Evolutionary conservation across 139 green algal genomes (phyloP).

Genomic region (Chlamydomonas incerta): DNA sequence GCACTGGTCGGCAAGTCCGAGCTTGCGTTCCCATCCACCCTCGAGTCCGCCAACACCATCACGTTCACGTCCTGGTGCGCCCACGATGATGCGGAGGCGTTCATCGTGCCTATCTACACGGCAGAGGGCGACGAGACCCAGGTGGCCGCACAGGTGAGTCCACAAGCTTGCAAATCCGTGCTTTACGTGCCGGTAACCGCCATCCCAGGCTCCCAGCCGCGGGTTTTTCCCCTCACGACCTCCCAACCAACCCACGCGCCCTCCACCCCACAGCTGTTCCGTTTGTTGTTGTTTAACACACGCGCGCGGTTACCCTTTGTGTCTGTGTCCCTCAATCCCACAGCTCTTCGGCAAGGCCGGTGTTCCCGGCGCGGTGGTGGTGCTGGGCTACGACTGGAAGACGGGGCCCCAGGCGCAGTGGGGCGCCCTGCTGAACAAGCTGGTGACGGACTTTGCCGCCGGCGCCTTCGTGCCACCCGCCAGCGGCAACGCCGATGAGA

Average conservation of each 20-base stretch:
- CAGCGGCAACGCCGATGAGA: not conserved
- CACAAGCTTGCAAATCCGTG: too few relatives aligned
- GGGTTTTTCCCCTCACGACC: too few relatives aligned
- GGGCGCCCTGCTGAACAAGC: slow-evolving; percentile 9
- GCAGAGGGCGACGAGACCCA: not conserved
- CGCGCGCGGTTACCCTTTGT: too few relatives aligned
- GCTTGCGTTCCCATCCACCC: too few relatives aligned
- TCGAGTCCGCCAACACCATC: not conserved
- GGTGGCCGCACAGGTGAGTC: not conserved
- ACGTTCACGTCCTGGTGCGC: not conserved
- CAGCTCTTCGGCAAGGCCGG: slow-evolving; percentile 23
- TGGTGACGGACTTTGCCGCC: slow-evolving; percentile 13
- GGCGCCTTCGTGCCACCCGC: not conserved
- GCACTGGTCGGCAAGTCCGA: too few relatives aligned
- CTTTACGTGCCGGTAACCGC: too few relatives aligned
- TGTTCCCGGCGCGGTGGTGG: slow-evolving; percentile 3
- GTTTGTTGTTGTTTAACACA: too few relatives aligned
- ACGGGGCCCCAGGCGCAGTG: not conserved
- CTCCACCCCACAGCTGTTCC: too few relatives aligned
- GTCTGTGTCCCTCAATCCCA: too few relatives aligned
- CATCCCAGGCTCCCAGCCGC: too few relatives aligned
- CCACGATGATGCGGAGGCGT: not conserved
- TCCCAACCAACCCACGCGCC: too few relatives aligned
- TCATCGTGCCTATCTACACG: not conserved
- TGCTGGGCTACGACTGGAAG: not conserved